Conservation (phyloP, 2,329 filamentous ascomycete species). For the Juglanconis oblonga region DNA sequence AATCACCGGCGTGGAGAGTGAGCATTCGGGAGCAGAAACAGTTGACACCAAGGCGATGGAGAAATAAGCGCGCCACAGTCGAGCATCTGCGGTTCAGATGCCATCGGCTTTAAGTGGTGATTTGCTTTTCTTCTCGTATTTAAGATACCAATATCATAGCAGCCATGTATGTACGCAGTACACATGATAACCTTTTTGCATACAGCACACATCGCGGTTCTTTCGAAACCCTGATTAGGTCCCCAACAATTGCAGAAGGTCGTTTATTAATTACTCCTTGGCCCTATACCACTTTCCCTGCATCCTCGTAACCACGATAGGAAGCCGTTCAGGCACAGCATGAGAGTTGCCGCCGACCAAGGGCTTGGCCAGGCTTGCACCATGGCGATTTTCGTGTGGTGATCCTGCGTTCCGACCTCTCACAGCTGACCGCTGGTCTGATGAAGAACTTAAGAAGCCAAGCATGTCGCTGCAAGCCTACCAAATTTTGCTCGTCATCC, state of each 20-base stretch:
- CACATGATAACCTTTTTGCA: not conserved
- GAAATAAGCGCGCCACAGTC: not conserved
- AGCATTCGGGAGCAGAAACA: not conserved
- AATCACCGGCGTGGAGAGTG: conserved; percentile 14
- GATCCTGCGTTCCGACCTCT: too few relatives aligned
- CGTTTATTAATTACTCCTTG: not conserved
- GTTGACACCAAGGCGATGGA: conserved; percentile 10
- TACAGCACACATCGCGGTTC: not conserved
- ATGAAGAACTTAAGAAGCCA: too few relatives aligned
- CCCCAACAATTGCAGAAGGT: not conserved
- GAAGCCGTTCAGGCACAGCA: not conserved
- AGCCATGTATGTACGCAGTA: not conserved
- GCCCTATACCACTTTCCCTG: not conserved
- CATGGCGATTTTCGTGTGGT: too few relatives aligned
- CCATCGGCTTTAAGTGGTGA: too few relatives aligned
- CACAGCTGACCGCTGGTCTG: not conserved
- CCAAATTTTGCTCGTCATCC: too few relatives aligned
- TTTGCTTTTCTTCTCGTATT: not conserved
- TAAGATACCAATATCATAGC: not conserved
- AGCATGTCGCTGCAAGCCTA: too few relatives aligned
- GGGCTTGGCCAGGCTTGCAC: not conserved
- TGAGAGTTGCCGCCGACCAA: not conserved
- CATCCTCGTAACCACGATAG: not conserved
- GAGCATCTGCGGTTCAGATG: not conserved
- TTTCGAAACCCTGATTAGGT: not conserved